A percentile compares a stretch with the other conserved stretches of the same genome.
Evolutionary conservation across 768 basidiomycete genomes (phyloP).

Genomic region (Boletus pseudo-olivaceus): DNA sequence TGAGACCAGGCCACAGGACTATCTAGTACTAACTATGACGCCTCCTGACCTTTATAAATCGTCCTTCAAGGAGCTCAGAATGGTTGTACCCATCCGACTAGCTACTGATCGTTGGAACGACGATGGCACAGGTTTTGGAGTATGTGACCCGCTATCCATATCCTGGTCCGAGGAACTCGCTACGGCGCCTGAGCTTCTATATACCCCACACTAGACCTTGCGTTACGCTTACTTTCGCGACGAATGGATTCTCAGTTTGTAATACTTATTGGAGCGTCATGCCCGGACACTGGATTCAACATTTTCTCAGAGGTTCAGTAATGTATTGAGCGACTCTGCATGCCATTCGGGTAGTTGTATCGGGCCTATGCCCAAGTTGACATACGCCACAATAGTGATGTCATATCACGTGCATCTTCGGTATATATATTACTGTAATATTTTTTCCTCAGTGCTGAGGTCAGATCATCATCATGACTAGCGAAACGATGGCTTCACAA

Average conservation of each 20-base stretch:
- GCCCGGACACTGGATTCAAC: not conserved
- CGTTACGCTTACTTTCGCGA: not conserved
- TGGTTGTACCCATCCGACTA: conserved; percentile 59
- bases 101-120: conserved; percentile 58
- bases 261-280: not conserved
- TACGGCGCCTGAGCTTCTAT: conserved; percentile 9
- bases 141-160: conserved; percentile 11
- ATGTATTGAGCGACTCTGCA: not conserved
- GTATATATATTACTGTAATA: conserved; percentile 6
- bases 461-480: conserved; percentile 1
- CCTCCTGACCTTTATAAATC: conserved; percentile 55
- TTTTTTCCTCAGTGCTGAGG: too few species aligned
- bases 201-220: not conserved
- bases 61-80: conserved; percentile 57
- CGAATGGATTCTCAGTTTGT: not conserved
- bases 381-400: conserved; percentile 9
- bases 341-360: not conserved
- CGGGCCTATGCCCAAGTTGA: too few species aligned
- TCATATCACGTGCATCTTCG: conserved; percentile 24
- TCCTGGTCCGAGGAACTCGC: conserved; percentile 26
- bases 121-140: conserved; percentile 27
- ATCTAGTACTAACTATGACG: conserved; percentile 54
- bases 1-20: conserved; percentile 48
- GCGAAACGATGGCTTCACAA: not conserved
- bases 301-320: not conserved